phyloP scores from a whole-genome alignment of 352 stramenopile genomes.

The Albugo laibachii region DNA sequence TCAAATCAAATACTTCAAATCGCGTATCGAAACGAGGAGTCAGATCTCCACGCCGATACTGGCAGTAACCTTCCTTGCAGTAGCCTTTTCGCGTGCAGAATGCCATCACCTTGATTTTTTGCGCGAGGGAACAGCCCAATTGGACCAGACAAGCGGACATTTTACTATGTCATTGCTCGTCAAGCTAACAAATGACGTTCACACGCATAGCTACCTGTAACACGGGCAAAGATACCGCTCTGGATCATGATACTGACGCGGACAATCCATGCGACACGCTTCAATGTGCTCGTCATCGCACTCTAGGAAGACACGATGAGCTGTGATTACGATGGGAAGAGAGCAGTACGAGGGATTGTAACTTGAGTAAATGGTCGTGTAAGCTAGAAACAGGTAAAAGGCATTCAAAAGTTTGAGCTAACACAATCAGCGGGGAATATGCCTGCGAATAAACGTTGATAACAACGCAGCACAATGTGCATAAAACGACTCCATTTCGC shows the following conservation, averaged over 20 bases:
- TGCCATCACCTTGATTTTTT: conserved; percentile 35
- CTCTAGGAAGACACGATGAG: conserved; percentile 9
- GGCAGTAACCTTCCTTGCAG: conserved; percentile 64
- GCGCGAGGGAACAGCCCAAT: conserved; percentile 37
- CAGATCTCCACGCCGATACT: conserved; percentile 34
- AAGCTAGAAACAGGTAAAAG: too few species aligned
- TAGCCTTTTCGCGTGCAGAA: conserved; percentile 58
- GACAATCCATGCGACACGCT: conserved; percentile 27
- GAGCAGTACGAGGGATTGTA: too few species aligned
- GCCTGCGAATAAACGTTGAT: too few species aligned
- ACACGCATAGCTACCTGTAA: conserved; percentile 25
- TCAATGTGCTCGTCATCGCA: conserved; percentile 22
- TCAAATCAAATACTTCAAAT: conserved; percentile 35
- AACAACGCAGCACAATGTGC: too few species aligned
- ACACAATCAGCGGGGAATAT: too few species aligned
- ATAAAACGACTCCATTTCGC: too few species aligned
- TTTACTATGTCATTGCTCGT: conserved; percentile 16
- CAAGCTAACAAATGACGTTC: neutral
- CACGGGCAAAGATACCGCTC: conserved; percentile 36
- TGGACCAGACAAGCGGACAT: conserved; percentile 35
- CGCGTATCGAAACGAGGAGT: conserved; percentile 27
- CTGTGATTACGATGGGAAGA: too few species aligned
- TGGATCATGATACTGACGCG: conserved; percentile 32
- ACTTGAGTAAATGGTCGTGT: too few species aligned
- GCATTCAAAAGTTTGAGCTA: too few species aligned